phyloP scores from a whole-genome alignment of 1,284 basidiomycete species.

The Volvariella volvacea region DNA sequence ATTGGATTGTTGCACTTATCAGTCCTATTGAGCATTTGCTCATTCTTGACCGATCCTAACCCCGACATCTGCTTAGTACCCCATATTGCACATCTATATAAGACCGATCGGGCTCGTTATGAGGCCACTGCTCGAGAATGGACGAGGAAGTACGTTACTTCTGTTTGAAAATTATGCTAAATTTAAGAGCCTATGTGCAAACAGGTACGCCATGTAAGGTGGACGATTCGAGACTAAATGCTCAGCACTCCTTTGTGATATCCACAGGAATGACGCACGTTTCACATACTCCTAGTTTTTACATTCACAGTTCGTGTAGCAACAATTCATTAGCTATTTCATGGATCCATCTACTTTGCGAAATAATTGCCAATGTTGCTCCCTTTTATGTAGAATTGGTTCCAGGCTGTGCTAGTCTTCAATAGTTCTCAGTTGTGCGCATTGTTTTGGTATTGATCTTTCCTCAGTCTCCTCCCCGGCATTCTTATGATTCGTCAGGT shows the following conservation, averaged over 20 bases:
- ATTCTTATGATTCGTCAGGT: too few species aligned
- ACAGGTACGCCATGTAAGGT: constrained; percentile 33
- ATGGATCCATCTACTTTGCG: too few species aligned
- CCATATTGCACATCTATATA: constrained; percentile 86
- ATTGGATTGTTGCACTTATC: constrained; percentile 1
- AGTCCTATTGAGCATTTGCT: constrained; percentile 94
- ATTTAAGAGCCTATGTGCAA: background rate
- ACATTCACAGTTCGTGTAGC: too few species aligned
- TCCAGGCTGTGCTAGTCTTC: constrained; percentile 18
- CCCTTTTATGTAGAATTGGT: too few species aligned
- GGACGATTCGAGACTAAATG: constrained; percentile 5
- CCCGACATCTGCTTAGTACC: constrained; percentile 86
- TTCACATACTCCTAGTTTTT: too few species aligned
- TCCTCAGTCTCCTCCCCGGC: too few species aligned
- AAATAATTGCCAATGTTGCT: too few species aligned
- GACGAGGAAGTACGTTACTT: constrained; percentile 83
- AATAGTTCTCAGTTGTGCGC: constrained; percentile 23
- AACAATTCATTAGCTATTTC: too few species aligned
- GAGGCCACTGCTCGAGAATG: constrained; percentile 95
- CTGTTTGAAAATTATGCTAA: too few species aligned
- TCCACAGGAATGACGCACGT: too few species aligned
- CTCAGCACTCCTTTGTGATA: background rate
- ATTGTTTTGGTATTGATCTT: constrained; percentile 27
- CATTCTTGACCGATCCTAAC: constrained; percentile 96
- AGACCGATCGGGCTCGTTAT: constrained; percentile 90